A percentile compares a stretch with the other conserved stretches of the same genome.
Conservation (phyloP, 192 early-diverging fungal species). For the Piromyces sp. region DNA sequence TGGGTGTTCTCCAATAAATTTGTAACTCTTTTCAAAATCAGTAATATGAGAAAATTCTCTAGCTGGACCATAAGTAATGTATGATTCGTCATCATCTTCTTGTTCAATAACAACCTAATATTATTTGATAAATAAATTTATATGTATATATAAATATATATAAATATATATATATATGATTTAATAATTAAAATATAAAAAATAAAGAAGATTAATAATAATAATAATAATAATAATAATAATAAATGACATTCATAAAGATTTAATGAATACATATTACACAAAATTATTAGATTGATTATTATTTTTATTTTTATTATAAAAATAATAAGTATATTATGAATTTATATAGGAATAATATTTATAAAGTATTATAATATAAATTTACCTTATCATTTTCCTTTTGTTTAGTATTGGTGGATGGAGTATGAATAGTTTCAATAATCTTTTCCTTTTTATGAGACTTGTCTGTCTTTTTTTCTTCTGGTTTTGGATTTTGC, state of each 20-base stretch:
- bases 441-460: slow-evolving; percentile 10
- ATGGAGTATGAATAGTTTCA: slow-evolving; percentile 22
- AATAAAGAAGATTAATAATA: too few species aligned
- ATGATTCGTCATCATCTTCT: slow-evolving; percentile 12
- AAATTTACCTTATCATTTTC: not conserved
- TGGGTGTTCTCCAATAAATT: slow-evolving; percentile 51
- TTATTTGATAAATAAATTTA: not conserved
- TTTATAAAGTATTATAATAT: too few species aligned
- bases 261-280: too few species aligned
- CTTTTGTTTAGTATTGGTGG: not conserved
- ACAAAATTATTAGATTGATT: too few species aligned
- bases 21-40: slow-evolving; percentile 9
- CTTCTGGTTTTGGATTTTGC: slow-evolving; percentile 12
- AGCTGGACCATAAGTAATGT: slow-evolving; percentile 17
- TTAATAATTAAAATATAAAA: too few species aligned
- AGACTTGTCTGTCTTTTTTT: slow-evolving; percentile 33
- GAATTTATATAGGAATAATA: too few species aligned
- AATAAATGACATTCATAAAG: too few species aligned
- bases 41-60: slow-evolving; percentile 1
- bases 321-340: not conserved
- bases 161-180: too few species aligned
- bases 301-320: not conserved
- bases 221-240: too few species aligned
- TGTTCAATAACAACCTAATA: not conserved
- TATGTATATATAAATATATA: too few species aligned